Evolutionary conservation across 2,329 filamentous ascomycete genomes (phyloP).

Genomic region (Colletotrichum endophyticum): DNA sequence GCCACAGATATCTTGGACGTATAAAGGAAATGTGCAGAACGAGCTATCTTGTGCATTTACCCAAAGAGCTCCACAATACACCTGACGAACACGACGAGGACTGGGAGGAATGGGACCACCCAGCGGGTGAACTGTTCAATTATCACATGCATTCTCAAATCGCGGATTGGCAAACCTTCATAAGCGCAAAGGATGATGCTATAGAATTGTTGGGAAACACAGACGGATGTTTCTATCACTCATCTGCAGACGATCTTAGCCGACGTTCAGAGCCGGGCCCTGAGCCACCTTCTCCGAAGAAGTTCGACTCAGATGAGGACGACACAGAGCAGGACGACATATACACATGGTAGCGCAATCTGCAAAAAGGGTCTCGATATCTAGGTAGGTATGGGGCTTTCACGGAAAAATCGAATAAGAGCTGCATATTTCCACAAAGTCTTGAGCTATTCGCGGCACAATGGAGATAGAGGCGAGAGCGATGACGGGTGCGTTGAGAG

Average conservation of each 20-base stretch:
- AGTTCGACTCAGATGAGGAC: not conserved
- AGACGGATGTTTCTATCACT: not conserved
- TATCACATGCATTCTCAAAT: not conserved
- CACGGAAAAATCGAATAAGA: too few species aligned
- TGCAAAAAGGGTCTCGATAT: too few species aligned
- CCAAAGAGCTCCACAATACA: not conserved
- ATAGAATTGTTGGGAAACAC: not conserved
- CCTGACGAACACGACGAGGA: not conserved
- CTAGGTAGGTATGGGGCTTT: too few species aligned
- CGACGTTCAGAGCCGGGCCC: not conserved
- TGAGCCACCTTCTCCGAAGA: not conserved
- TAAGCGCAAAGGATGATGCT: not conserved
- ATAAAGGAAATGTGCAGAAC: not conserved
- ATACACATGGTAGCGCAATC: too few species aligned
- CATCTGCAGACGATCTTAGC: accelerated
- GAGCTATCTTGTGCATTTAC: not conserved
- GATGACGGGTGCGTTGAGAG: accelerated
- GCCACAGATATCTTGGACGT: not conserved
- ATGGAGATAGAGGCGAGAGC: accelerated
- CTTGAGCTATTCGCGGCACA: accelerated
- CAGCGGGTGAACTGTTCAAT: not conserved
- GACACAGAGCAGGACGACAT: too few species aligned
- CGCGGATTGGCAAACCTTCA: not conserved
- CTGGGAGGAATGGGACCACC: not conserved
- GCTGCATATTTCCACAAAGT: accelerated